Conservation (phyloP, 257 asterid species). For the Capsicum baccatum region DNA sequence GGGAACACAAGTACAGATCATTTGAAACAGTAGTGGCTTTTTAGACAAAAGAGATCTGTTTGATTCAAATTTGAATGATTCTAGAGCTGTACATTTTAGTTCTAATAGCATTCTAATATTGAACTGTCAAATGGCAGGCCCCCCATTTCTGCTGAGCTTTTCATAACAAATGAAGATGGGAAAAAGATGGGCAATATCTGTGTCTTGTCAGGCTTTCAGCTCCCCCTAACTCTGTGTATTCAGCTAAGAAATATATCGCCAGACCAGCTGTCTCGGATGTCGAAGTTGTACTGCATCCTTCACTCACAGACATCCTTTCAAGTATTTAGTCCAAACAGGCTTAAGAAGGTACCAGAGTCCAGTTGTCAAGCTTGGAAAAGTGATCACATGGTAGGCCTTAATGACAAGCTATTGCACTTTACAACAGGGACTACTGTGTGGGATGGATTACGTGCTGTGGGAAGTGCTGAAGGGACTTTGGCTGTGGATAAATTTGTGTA, state of each 20-base stretch:
- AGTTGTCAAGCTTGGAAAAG: constrained; percentile 44
- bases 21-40: constrained; percentile 4
- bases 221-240: constrained; percentile 65
- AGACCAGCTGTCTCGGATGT: constrained; percentile 36
- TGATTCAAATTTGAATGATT: neutral
- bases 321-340: constrained; percentile 29
- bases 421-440: constrained; percentile 42
- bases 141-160: constrained; percentile 63
- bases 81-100: neutral
- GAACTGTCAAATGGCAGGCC: constrained; percentile 56
- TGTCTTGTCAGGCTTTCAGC: constrained; percentile 54
- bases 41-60: constrained; percentile 15
- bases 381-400: constrained; percentile 51
- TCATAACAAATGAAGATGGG: constrained; percentile 64
- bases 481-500: constrained; percentile 47
- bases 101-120: constrained; percentile 14
- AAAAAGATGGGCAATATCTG: constrained; percentile 51
- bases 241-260: constrained; percentile 62
- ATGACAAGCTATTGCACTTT: constrained; percentile 54
- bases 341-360: constrained; percentile 35
- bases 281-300: constrained; percentile 69
- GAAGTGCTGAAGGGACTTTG: constrained; percentile 28
- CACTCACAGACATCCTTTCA: constrained; percentile 44
- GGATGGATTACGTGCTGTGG: constrained; percentile 29
- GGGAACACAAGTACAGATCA: constrained; percentile 3